Evolutionary conservation across 202 grass and related monocot species (phyloP), one percentile per base, ranked within the genome.

Genomic region (Eragrostis tef): DNA sequence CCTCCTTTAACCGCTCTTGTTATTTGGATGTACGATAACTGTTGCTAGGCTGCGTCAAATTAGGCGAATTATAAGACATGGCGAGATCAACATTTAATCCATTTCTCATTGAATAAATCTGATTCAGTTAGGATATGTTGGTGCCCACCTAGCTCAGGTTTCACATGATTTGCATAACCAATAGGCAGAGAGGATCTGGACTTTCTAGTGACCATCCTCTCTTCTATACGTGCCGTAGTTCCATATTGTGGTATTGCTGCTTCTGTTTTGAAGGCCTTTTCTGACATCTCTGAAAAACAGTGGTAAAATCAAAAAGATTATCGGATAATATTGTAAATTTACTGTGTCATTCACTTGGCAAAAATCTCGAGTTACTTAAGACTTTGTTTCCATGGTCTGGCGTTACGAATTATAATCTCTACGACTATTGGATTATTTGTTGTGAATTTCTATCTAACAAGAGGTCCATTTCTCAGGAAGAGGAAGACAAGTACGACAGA

Each of bases 401-500:
- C 22, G 6, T 66, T 70, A 45, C 0, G 50, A 16, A 19, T 58
- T 46, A 14, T 79, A n/a, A 67, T 70, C 52, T 45, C 43, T 62
- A 17, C 67, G 13, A 46, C 8, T 17, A 50, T 15, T 59, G 62
- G 75, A 29, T 67, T 71, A 5, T 65, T 53, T 66, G 48, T 15
- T 2, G 22, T n/a, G 65, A 21, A 11, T 41, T 45, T 17, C 66
- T 63, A 76, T 84, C 75, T 84, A 42, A 80, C 29, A 56, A 39
- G 25, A n/a, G 41, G 70, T 44, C 3, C 62, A 10, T 64, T 79
- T 82, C 77, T 58, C 83, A 99, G 93, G 93, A 99, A 52, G 96
- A 99, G 86, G 96, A 99, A 75, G 96, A 99, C 85, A 92, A 87
- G 84, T 95, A 85, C 79, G 91, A 99, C 36, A 88, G 93, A 90